Conservation (phyloP, 305 asterid genomes). For the Fraxinus angustifolia region DNA sequence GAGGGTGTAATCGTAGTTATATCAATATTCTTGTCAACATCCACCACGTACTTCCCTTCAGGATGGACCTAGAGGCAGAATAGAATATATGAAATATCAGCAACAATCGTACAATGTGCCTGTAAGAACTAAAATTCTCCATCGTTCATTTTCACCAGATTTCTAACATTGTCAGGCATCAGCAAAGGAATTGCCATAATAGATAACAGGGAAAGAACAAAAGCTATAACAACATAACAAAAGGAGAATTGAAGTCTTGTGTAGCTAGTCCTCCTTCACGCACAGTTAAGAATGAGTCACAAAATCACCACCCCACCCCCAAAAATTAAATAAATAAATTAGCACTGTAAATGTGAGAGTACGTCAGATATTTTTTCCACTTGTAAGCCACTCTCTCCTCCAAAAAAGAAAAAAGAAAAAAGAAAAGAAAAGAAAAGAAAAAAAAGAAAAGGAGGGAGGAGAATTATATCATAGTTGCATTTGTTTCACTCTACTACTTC, state of each 20-base stretch:
- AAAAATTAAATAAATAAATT: neutral
- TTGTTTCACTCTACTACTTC: neutral
- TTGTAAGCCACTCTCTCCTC: neutral
- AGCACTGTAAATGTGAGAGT: neutral
- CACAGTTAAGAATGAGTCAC: neutral
- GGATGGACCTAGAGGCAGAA: constrained; percentile 70
- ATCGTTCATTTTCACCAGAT: neutral
- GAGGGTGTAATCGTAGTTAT: constrained; percentile 93
- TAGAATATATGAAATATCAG: constrained; percentile 18
- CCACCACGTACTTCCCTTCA: constrained; percentile 95
- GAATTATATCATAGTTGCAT: neutral
- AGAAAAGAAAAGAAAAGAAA: neutral
- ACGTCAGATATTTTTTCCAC: neutral
- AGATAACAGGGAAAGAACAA: neutral
- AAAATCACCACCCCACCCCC: neutral
- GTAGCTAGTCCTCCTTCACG: neutral
- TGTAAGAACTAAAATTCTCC: neutral
- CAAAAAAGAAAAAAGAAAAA: neutral
- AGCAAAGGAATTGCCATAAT: neutral
- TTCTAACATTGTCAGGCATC: neutral
- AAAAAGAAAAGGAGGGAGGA: neutral
- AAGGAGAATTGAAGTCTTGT: neutral
- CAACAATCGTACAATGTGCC: neutral
- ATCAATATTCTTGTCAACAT: constrained; percentile 89
- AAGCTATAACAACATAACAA: neutral